Evolutionary conservation across 495 filamentous ascomycete species (phyloP), one percentile per base, ranked within the genome.

Genomic region (Penicillium herquei): DNA sequence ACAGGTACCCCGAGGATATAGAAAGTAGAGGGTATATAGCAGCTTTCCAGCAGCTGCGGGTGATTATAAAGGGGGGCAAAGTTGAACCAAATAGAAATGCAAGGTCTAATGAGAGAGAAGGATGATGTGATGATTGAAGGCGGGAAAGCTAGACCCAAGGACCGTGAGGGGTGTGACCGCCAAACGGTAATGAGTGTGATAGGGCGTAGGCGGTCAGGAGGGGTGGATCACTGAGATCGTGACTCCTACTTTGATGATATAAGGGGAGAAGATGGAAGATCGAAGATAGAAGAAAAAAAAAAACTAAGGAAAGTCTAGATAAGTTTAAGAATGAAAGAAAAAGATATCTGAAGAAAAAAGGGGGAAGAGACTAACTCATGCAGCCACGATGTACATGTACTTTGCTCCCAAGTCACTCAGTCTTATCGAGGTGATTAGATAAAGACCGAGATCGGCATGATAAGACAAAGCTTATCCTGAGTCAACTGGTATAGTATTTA

Each of bases 51-150:
- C 14, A 16, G 11, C 31, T 42, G 39, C 10, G 16, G 50, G 13
- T 7, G n/a, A 41, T 21, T 49, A 42, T 39, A 42, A 43, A 18
- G 39, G 16, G 30, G 14, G 14, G 13, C 9, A 35, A 33, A 26
- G 39, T 26, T 35, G 37, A 42, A 52, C 21, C 39, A 54, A 39
- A 48, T 56, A 55, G 37, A 54, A 62, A 35, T 43, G 56, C 48
- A 33, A 40, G 57, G 54, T 31, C 58, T 63, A 65, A 65, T 62
- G 57, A 43, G 51, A 42, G 46, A 47, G 54, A 44, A 53, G 49
- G 65, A 71, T 73, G 69, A 73, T 68, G 70, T 71, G 69, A 71
- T 73, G 64, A 37, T 56, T 49, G 58, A 49, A 26, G 46, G 57
- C 49, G 52, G 54, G 61, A 62, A 58, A 60, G 63, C 48, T 58